Evolutionary conservation across 352 stramenopile species (phyloP).

Genomic region (Phytophthora sojae): DNA sequence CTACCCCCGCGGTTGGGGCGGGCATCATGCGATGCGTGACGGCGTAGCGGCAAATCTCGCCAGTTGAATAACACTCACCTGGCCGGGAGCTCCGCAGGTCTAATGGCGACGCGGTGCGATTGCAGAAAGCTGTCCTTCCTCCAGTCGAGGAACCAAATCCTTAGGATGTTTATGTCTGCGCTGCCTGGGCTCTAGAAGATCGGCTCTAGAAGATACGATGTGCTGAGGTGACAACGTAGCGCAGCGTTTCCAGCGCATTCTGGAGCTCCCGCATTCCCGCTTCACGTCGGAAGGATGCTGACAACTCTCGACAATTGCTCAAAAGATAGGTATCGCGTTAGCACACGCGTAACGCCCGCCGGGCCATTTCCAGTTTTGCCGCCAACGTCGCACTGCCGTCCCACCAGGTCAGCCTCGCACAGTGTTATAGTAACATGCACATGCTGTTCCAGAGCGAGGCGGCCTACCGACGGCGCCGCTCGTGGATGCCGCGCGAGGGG

Average conservation of each 20-base stretch:
- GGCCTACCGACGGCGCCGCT: constrained; percentile 21
- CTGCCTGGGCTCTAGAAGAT: neutral
- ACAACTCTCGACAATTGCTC: neutral
- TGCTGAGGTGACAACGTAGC: neutral
- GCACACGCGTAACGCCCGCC: constrained; percentile 7
- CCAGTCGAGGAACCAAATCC: too few species aligned
- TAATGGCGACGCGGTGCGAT: neutral
- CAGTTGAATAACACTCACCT: constrained; percentile 9
- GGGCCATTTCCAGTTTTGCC: constrained; percentile 23
- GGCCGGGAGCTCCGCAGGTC: neutral
- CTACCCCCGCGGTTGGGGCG: too few species aligned
- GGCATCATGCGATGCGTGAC: neutral
- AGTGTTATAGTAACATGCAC: constrained; percentile 22
- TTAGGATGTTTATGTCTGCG: too few species aligned
- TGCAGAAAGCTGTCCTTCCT: neutral
- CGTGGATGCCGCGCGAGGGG: constrained; percentile 24
- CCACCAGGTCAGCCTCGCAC: neutral
- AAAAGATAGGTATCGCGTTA: neutral
- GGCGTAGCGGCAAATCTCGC: constrained; percentile 1
- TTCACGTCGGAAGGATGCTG: constrained; percentile 15
- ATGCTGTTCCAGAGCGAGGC: constrained; percentile 39
- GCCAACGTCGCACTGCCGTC: constrained; percentile 5
- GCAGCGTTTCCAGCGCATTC: neutral
- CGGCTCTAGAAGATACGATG: too few species aligned
- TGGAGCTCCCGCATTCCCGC: neutral